Conservation (phyloP, 305 asterid species). For the Fraxinus ornus region DNA sequence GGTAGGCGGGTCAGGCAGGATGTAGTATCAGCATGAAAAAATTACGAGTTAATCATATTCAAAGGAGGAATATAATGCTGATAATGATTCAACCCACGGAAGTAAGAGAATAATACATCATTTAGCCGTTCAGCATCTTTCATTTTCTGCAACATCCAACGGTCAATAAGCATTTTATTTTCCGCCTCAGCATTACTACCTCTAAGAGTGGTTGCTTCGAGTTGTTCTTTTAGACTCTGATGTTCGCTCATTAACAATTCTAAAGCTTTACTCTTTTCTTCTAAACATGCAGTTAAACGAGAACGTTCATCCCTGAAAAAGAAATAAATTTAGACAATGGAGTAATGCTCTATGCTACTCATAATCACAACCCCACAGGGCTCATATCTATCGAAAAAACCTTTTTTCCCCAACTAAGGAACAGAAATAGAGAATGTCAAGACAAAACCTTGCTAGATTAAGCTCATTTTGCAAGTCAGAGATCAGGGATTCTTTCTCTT, state of each 20-base stretch:
- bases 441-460: conserved; percentile 60
- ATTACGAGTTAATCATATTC: conserved; percentile 12
- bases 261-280: conserved; percentile 78
- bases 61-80: conserved; percentile 16
- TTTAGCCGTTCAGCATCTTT: conserved; percentile 88
- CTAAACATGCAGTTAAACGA: conserved; percentile 51
- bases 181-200: conserved; percentile 73
- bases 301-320: conserved; percentile 77
- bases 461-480: conserved; percentile 67
- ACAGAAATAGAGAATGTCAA: background rate
- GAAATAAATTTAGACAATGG: conserved; percentile 1
- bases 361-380: background rate
- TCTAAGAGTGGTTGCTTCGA: conserved; percentile 58
- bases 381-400: conserved; percentile 9
- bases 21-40: background rate
- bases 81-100: background rate
- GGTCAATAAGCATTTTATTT: conserved; percentile 79
- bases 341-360: conserved; percentile 11
- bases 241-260: conserved; percentile 79
- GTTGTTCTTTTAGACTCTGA: conserved; percentile 61
- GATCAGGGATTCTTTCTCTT: conserved; percentile 70
- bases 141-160: conserved; percentile 91
- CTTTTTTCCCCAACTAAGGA: background rate
- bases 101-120: conserved; percentile 48
- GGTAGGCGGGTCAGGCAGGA: background rate